Evolutionary conservation across 345 rosid species (phyloP).

Genomic region (Eutrema yunnanense): DNA sequence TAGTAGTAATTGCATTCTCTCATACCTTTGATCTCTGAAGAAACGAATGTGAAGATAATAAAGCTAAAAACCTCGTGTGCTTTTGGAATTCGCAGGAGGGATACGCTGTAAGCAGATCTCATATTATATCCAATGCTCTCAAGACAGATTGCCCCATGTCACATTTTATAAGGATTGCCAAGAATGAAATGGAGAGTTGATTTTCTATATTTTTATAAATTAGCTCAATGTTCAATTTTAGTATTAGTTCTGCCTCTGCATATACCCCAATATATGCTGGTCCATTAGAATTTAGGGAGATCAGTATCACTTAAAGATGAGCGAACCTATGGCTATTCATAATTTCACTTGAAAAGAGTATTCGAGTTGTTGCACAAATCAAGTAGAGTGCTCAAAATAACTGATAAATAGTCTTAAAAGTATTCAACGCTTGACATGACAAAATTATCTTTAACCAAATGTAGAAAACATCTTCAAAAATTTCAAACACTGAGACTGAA

Average conservation of each 20-base stretch:
- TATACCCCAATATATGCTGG: no score
- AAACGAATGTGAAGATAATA: neutral
- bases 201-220: neutral
- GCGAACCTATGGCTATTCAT: neutral
- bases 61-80: neutral
- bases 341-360: neutral
- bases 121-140: slow-evolving; percentile 60
- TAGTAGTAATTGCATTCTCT: neutral
- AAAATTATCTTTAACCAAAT: neutral
- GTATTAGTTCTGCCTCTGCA: no score
- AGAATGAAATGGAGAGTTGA: slow-evolving; percentile 15
- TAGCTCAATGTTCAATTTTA: no score
- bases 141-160: slow-evolving; percentile 74
- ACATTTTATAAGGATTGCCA: slow-evolving; percentile 49
- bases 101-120: slow-evolving; percentile 68
- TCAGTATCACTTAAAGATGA: neutral
- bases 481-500: neutral
- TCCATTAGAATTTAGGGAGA: no score
- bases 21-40: neutral
- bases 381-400: neutral
- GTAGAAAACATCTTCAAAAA: slow-evolving; percentile 21
- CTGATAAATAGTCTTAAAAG: slow-evolving; percentile 10
- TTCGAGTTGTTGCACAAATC: neutral
- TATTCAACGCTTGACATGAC: neutral
- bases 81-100: slow-evolving; percentile 55